Evolutionary conservation across 2,329 filamentous ascomycete species (phyloP).

Genomic region (Magnaporthiopsis incrustans): DNA sequence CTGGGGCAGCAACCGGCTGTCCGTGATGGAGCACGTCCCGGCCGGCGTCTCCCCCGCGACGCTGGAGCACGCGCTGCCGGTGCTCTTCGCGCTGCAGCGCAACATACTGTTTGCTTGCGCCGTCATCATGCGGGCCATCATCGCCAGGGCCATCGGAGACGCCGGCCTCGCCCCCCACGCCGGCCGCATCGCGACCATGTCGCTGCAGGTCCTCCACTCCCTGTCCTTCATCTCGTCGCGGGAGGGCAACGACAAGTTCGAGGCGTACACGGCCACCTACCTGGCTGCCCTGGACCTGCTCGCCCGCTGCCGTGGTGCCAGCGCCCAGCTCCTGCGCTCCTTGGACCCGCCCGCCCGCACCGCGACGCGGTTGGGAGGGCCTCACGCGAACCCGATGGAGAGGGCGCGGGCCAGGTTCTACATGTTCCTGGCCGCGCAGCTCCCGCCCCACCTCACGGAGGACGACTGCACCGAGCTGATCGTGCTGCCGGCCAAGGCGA

Average conservation of each 20-base stretch:
- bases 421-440: constrained; percentile 77
- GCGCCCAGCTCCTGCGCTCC: constrained; percentile 57
- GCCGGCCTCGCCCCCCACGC: constrained; percentile 23
- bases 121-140: constrained; percentile 64
- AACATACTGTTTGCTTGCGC: constrained; percentile 69
- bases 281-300: constrained; percentile 77
- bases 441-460: constrained; percentile 62
- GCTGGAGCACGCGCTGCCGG: constrained; percentile 56
- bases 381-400: constrained; percentile 50
- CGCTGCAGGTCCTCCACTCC: constrained; percentile 66
- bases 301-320: constrained; percentile 57
- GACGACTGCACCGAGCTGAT: constrained; percentile 64
- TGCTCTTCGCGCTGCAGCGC: constrained; percentile 67
- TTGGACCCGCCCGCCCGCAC: constrained; percentile 36
- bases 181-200: constrained; percentile 53
- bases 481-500: constrained; percentile 64
- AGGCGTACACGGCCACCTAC: constrained; percentile 78
- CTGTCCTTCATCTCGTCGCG: constrained; percentile 76
- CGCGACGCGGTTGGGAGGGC: constrained; percentile 39
- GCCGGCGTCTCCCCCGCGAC: constrained; percentile 58
- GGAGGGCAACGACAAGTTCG: constrained; percentile 65
- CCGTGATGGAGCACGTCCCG: constrained; percentile 51
- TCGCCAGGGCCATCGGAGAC: constrained; percentile 54
- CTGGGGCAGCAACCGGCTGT: constrained; percentile 64
- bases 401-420: constrained; percentile 69